Evolutionary conservation across 345 rosid species (phyloP), one percentile per base, ranked within the genome.

Genomic region (Hibiscus mutabilis): DNA sequence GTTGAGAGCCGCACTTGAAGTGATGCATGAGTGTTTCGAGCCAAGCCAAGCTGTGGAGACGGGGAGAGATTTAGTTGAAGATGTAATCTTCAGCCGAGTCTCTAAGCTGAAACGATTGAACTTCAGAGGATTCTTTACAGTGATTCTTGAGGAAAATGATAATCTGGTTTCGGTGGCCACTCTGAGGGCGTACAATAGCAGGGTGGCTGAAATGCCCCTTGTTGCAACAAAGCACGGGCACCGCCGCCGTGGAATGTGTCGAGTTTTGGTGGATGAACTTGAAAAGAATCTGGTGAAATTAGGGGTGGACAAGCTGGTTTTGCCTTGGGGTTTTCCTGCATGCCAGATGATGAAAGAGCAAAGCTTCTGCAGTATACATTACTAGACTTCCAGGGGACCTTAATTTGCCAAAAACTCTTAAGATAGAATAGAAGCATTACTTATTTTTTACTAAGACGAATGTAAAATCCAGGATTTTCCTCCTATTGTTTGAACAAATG

Each of bases 1-100:
- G 85, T 79, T 91, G 49, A 74, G 70, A 59, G 75, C 82, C 53
- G 97, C 88, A 21, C 79, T 89, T 19, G 76, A 82, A 11, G 81
- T 91, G 64, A 84, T 91, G 83, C 94, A 86, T 12, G 90, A 89
- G 25, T 89, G 98, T 72, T 91, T 91, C 40, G 89, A 88, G 75
- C 91, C 89, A 2, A 22, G 78, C 1, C 74, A 73, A 62, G 94
- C 89, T 15, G 46, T 68, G 56, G 62, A 42, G 46, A 77, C 90
- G 0, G 81, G 81, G 42, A 82, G 83, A 77, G 94, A 93, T 73
- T 72, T 93, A 21, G 79, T 89, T 25, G 83, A 86, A 76, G 91
- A 89, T 29, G 68, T 89, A 51, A 70, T 91, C 27, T 91, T 74
- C 80, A 81, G 82, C 71, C 68, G 75, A 64, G 71, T 58, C 78